Evolutionary conservation across 108 stramenopile genomes (phyloP).

Genomic region (Halocafeteria seosinensis): DNA sequence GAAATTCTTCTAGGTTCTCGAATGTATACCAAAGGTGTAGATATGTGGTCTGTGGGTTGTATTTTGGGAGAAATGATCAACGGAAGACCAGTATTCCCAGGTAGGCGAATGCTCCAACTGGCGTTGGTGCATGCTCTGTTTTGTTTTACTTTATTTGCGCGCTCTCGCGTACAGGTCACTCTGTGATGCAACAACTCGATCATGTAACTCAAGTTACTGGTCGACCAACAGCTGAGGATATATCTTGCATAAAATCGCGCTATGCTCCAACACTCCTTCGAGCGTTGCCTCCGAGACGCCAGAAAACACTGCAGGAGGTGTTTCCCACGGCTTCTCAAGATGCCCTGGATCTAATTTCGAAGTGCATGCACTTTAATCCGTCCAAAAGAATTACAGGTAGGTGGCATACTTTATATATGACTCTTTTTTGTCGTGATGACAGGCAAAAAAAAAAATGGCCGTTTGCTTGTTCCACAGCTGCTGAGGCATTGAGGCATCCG

Average conservation of each 20-base stretch:
- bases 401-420: too few relatives aligned
- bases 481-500: conserved; percentile 26
- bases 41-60: conserved; percentile 34
- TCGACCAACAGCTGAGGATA: conserved; percentile 17
- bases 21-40: conserved; percentile 31
- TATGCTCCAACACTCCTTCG: conserved; percentile 38
- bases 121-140: too few relatives aligned
- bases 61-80: conserved; percentile 36
- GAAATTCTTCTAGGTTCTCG: conserved; percentile 49
- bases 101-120: too few relatives aligned
- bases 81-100: conserved; percentile 42
- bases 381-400: conserved; percentile 18
- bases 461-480: too few relatives aligned
- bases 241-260: conserved; percentile 20
- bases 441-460: too few relatives aligned
- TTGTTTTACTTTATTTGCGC: too few relatives aligned
- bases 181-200: conserved; percentile 50
- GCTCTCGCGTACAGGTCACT: too few relatives aligned
- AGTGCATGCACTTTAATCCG: conserved; percentile 37
- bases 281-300: conserved; percentile 15
- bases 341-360: conserved; percentile 28
- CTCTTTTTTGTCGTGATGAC: too few relatives aligned
- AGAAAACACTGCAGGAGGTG: conserved; percentile 10
- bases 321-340: conserved; percentile 26
- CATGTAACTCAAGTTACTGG: conserved; percentile 46